A percentile compares a stretch with the other conserved stretches of the same genome.
Evolutionary conservation across 805 yeast genomes (phyloP).

Genomic region (Scheffersomyces ergatensis): DNA sequence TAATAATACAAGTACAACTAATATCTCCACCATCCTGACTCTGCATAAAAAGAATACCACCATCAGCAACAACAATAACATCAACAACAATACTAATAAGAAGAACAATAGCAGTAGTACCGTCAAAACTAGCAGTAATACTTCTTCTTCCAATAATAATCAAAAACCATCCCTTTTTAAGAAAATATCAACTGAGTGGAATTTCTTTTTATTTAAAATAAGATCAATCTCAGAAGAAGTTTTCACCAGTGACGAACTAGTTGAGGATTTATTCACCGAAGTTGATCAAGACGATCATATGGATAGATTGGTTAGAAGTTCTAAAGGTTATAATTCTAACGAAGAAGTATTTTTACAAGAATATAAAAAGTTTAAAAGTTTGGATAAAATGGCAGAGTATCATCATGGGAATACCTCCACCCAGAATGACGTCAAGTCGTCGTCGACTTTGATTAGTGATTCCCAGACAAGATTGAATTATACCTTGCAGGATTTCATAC

Average conservation of each 20-base stretch:
- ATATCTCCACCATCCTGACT: neutral
- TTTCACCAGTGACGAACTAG: conserved; percentile 47
- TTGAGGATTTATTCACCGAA: conserved; percentile 48
- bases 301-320: conserved; percentile 16
- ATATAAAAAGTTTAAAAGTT: conserved; percentile 26
- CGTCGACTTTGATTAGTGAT: conserved; percentile 9
- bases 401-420: conserved; percentile 10
- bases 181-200: conserved; percentile 40
- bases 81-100: too few species aligned
- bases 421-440: conserved; percentile 10
- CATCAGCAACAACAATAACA: too few species aligned
- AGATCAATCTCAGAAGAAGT: conserved; percentile 48
- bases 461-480: neutral
- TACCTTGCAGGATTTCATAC: conserved; percentile 9
- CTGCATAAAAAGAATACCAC: conserved; percentile 2
- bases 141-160: conserved; percentile 5
- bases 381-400: conserved; percentile 29
- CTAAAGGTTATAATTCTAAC: conserved; percentile 18
- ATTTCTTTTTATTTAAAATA: conserved; percentile 27
- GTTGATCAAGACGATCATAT: conserved; percentile 30
- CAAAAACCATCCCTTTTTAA: conserved; percentile 28
- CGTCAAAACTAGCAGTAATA: neutral
- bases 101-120: too few species aligned
- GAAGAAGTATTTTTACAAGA: conserved; percentile 33
- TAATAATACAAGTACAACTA: conserved; percentile 5